These are phyloP conservation scores for Salicornia ramosissima DNA, from an alignment of 148 eudicot genomes.

Conservation along the genomic window DNA sequence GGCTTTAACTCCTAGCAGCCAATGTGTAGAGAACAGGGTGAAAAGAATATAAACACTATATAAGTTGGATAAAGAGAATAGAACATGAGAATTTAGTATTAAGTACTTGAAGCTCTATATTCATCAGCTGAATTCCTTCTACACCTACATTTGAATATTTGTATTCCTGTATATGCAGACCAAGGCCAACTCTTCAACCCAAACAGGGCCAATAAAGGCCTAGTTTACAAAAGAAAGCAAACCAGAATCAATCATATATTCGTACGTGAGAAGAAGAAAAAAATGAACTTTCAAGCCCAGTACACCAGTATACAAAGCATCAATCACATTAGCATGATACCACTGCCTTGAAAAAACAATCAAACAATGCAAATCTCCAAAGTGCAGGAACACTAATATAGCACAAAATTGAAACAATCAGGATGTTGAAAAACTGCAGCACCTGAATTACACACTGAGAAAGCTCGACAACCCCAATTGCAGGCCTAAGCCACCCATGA, in stretches of 20 bases:
- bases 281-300: not conserved
- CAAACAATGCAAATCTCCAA: not conserved
- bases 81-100: not conserved
- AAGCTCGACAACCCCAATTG: slow-evolving; percentile 86
- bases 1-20: not conserved
- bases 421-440: not conserved
- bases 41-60: not conserved
- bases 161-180: not conserved
- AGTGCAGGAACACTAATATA: not conserved
- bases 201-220: not conserved
- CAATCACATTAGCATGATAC: not conserved
- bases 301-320: not conserved
- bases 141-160: not conserved
- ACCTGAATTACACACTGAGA: slow-evolving; percentile 92
- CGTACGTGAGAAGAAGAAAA: not conserved
- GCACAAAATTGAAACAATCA: slow-evolving; percentile 1
- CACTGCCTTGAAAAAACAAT: not conserved
- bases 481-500: slow-evolving; percentile 98
- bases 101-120: not conserved
- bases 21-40: not conserved
- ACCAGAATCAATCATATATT: not conserved
- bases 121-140: slow-evolving; percentile 4
- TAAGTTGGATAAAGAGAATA: not conserved
- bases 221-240: not conserved
- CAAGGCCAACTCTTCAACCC: not conserved